Evolutionary conservation across 176 grass and related monocot genomes (phyloP), one percentile per base, ranked within the genome.

Genomic region (Typha latifolia): DNA sequence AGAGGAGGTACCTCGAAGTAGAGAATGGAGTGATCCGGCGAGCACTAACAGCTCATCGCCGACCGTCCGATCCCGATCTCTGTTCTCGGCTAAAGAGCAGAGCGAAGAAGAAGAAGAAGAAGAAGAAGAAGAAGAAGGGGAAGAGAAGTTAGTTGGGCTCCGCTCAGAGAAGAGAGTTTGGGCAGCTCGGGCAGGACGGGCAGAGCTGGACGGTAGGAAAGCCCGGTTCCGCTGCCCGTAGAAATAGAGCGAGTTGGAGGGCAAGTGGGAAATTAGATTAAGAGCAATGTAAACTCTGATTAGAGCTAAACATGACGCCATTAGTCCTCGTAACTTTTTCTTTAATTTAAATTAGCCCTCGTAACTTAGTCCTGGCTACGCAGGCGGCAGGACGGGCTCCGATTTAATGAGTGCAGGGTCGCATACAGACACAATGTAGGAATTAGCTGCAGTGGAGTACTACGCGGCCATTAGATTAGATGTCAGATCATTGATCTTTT

Each of bases 101-200:
- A 10, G 12, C 27, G 27, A 29, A 2, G 27, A 29, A 29, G 27
- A 66, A 7, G 23, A 66, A 1, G 4, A 3, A 24, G 62, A 79
- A 47, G 47, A 66, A 7, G 23, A 66, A 1, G 4, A 3, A 24
- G 62, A 79, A 47, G 47, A 65, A 55, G 67, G 67, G 34, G 51
- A 82, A 29, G 49, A 75, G 37, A 43, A 43, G 7, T 43, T 43
- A 43, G 37, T 43, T 43, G 37, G 37, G 37, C 9, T 43, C 37
- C 37, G 27, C 27, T 43, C 37, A 10, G 37, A 6, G 37, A 10
- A 10, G 7, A 43, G 37, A 43, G 37, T 43, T 43, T 43, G 86
- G 78, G 78, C 82, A 89, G 66, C 3, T 24, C 85, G 85, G 85
- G 72, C 74, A 74, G 65, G 19, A 20, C 22, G 77, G 80, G 82